Percentiles rank a stretch among this genome's conserved stretches.
Conservation (phyloP, 352 stramenopile genomes). For the Poterioochromonas sp. region DNA sequence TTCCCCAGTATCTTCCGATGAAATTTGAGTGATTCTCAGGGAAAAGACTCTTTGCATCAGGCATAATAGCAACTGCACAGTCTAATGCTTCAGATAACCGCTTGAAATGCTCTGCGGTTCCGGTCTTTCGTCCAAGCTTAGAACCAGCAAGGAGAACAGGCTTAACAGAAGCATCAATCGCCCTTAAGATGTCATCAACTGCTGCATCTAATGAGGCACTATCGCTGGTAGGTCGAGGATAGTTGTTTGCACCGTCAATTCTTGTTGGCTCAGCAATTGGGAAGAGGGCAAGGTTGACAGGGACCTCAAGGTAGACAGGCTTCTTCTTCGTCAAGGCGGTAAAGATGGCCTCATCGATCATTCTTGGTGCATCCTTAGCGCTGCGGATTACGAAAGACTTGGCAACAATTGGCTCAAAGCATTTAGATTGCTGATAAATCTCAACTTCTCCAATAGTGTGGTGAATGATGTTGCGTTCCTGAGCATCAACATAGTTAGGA, state of each 20-base stretch:
- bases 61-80: slow-evolving; percentile 30
- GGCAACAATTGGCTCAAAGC: slow-evolving; percentile 27
- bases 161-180: slow-evolving; percentile 21
- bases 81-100: neutral
- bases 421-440: slow-evolving; percentile 31
- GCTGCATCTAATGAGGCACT: slow-evolving; percentile 16
- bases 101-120: slow-evolving; percentile 12
- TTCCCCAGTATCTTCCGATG: slow-evolving; percentile 31
- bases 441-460: slow-evolving; percentile 35
- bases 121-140: slow-evolving; percentile 19
- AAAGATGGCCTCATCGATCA: slow-evolving; percentile 30
- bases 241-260: neutral
- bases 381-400: slow-evolving; percentile 19
- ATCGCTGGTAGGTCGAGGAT: neutral
- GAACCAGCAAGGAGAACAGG: slow-evolving; percentile 25
- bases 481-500: slow-evolving; percentile 26
- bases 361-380: neutral
- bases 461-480: slow-evolving; percentile 29
- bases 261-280: neutral
- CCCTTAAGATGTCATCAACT: neutral
- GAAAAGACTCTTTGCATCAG: slow-evolving; percentile 34
- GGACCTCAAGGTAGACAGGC: slow-evolving; percentile 30
- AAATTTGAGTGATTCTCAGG: slow-evolving; percentile 23
- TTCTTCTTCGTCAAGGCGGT: slow-evolving; percentile 18
- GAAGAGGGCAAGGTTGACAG: slow-evolving; percentile 8